Base-by-base conservation (phyloP, 2,329 filamentous ascomycete genomes). In the Aureobasidium sp. region DNA sequence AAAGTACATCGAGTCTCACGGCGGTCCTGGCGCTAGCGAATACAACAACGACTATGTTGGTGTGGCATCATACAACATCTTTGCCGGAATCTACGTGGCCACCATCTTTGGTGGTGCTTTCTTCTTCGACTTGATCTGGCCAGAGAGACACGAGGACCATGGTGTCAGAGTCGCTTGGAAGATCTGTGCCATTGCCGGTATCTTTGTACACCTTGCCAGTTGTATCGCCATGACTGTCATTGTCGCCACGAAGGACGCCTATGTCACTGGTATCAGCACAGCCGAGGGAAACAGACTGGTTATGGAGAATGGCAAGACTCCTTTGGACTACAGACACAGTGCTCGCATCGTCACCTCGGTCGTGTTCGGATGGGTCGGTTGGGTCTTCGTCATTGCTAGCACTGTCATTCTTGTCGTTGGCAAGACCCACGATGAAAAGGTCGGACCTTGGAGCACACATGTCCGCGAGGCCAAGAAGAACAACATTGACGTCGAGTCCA, bases 101-200 rank as follows among this genome's bases (percentile, higher is more conserved):
- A 81, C 78, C 50, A 80, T 85, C 67, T 85, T 85, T 67, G 82
- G 82, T 26, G 78, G 79, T 0, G 82, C 78, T 0, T 85, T 85
- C 74, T 84, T 85, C 75, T 84, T 85, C 71, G 83, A 85, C 67
- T 77, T 85, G 3, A 84, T 84, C 72, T 85, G 81, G 80, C 82
- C 82, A 0, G 81, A 82, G 57, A 76, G 82, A 52, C 69, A 75
- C 10, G 82, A 85, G 64, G 78, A 74, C 4, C 68, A 64, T 23
- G 69, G 74, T 23, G 81, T 84, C 3, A 78, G 79, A 53, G 66
- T 78, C n/a, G 79, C 81, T 0, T 85, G 82, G 83, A 81, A 77
- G 67, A 74, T 80, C 12, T 81, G 76, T 64, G 78, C 79, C 0
- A 70, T 83, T 1, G 68, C 82, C 2, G 73, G 82, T 8, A 78